Evolutionary conservation across 2,329 filamentous ascomycete genomes (phyloP).

Genomic region (Fusarium sp.): DNA sequence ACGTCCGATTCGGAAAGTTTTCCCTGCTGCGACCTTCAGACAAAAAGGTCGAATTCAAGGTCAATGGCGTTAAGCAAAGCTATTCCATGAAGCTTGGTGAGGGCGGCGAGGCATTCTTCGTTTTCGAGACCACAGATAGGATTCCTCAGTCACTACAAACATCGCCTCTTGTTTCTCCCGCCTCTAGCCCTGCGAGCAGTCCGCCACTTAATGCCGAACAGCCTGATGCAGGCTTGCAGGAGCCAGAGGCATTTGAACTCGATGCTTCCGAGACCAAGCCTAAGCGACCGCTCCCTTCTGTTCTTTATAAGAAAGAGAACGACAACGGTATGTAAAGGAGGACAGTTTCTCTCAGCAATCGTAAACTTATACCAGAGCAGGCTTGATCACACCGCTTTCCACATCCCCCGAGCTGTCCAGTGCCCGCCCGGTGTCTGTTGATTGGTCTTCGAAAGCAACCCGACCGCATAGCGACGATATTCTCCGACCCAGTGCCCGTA

Average conservation of each 20-base stretch:
- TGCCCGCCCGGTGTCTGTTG: constrained; percentile 63
- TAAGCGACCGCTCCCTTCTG: constrained; percentile 61
- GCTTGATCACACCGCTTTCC: constrained; percentile 66
- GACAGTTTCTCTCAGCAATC: background rate
- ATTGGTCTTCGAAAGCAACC: constrained; percentile 62
- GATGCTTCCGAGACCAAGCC: constrained; percentile 59
- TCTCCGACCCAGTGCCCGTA: constrained; percentile 63
- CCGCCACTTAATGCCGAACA: constrained; percentile 71
- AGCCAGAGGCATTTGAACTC: constrained; percentile 78
- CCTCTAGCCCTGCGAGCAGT: constrained; percentile 87
- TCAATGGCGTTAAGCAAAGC: constrained; percentile 91
- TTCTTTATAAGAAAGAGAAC: constrained; percentile 53
- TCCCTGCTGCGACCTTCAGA: constrained; percentile 93
- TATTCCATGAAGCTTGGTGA: constrained; percentile 99
- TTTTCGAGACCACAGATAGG: constrained; percentile 93
- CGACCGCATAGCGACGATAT: constrained; percentile 69
- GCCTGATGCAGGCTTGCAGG: constrained; percentile 63
- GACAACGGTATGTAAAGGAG: constrained; percentile 50
- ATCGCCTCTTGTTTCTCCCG: constrained; percentile 91
- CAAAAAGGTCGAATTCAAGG: constrained; percentile 98
- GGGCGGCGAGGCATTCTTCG: constrained; percentile 97
- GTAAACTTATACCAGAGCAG: constrained; percentile 44
- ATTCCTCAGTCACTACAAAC: constrained; percentile 96
- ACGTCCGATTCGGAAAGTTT: constrained; percentile 99
- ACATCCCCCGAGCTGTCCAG: constrained; percentile 65